phyloP scores from a whole-genome alignment of 1,284 basidiomycete genomes.

The Marasmius oreades region DNA sequence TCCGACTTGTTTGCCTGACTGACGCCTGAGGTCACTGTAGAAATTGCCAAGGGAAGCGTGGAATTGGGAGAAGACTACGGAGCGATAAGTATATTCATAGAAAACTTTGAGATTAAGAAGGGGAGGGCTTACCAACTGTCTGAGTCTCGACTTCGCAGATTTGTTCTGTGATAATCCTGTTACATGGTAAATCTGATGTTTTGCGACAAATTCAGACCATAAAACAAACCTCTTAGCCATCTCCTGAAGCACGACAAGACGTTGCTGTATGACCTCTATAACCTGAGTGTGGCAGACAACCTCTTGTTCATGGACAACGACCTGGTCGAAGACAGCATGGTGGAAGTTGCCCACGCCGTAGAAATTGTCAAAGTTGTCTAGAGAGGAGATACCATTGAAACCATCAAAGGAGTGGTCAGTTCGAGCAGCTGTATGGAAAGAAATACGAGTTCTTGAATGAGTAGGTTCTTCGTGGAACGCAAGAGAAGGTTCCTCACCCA shows the following conservation, averaged over 20 bases:
- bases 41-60: conserved; percentile 20
- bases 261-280: conserved; percentile 25
- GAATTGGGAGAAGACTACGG: conserved; percentile 13
- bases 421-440: conserved; percentile 12
- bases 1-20: conserved; percentile 22
- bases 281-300: conserved; percentile 21
- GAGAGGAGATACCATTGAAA: conserved; percentile 13
- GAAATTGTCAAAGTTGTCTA: conserved; percentile 19
- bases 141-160: conserved; percentile 32
- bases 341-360: conserved; percentile 18
- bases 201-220: neutral
- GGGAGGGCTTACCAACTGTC: conserved; percentile 18
- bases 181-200: neutral
- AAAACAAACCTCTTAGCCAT: conserved; percentile 25
- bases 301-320: conserved; percentile 15
- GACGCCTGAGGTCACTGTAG: conserved; percentile 25
- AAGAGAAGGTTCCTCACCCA: conserved; percentile 2
- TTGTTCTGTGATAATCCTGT: conserved; percentile 33
- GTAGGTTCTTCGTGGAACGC: neutral
- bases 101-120: neutral
- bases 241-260: conserved; percentile 24
- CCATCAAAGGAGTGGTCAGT: conserved; percentile 6
- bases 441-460: neutral
- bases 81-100: neutral
- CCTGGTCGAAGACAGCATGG: conserved; percentile 10